Evolutionary conservation across 768 basidiomycete genomes (phyloP), one percentile per base, ranked within the genome.

Genomic region (Lanmaoa pseudosensibilis): DNA sequence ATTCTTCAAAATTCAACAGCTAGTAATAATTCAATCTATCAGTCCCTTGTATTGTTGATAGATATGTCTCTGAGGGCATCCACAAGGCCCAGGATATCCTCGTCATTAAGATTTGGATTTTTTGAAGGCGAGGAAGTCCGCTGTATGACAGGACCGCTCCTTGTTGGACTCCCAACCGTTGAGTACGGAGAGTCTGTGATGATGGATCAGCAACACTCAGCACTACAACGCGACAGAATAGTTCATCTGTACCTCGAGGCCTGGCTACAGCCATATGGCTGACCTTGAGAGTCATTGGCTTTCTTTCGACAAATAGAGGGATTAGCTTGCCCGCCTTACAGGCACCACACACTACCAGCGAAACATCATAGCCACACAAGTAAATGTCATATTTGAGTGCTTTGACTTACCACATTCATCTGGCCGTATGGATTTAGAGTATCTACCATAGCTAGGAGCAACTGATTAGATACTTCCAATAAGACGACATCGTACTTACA

Each of bases 361-460:
- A 53, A 32, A 30, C 3, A 44, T 40, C 18, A 38, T 37, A 32
- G 21, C 16, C 46, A 27, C 21, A 16, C 19, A 19, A 46, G 46
- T 36, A 13, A 27, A 9, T 18, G 10, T n/a, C 23, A 19, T 23
- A 27, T 47, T 9, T 18, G 19, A 43, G 11, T 5, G 12, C 5
- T 51, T 41, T 37, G 25, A 77, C 84, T 58, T 59, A 87, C 88
- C 76, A 52, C 82, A 83, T 75, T 85, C 80, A 33, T 84, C 80
- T 15, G 85, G 79, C 15, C 78, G 75, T 60, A 90, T 90, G 19
- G 88, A 90, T 57, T 86, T 90, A 65, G 82, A 86, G 63, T 84
- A 83, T 33, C 88, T 81, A 16, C 88, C 88, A 63, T 90, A 90
- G 50, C 88, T 90, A 59, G 19, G 30, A 37, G 38, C 11, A 41